A percentile compares a stretch with the other conserved stretches of the same genome.
These are phyloP conservation scores for Trichosanthes cucumerina DNA, from an alignment of 306 rosid species.

Conservation along the genomic window DNA sequence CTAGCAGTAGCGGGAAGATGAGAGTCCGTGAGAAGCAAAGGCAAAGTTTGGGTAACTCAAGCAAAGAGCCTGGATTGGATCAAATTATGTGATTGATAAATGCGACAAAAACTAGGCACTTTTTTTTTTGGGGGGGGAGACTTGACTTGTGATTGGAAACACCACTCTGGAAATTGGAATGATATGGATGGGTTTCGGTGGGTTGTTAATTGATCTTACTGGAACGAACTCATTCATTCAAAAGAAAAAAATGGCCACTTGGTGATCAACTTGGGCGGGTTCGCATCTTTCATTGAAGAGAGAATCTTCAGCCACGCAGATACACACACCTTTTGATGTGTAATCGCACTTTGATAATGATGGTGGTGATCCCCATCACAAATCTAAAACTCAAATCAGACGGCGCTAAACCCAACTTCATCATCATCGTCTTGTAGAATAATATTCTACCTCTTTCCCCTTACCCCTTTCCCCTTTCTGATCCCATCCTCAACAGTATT, in stretches of 20 bases:
- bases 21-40: neutral
- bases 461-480: conserved; percentile 34
- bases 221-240: too few relatives aligned
- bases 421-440: conserved; percentile 20
- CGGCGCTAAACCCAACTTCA: conserved; percentile 25
- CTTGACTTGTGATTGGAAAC: neutral
- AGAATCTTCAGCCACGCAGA: neutral
- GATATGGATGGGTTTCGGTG: too few relatives aligned
- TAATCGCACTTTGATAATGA: conserved; percentile 59
- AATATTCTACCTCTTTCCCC: conserved; percentile 22
- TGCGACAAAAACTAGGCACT: too few relatives aligned
- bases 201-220: neutral
- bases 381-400: too few relatives aligned
- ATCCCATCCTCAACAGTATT: conserved; percentile 25
- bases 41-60: neutral
- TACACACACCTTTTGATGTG: conserved; percentile 43
- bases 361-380: conserved; percentile 12
- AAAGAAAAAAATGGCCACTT: neutral
- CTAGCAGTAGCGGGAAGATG: neutral
- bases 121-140: neutral
- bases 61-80: neutral
- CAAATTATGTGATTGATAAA: too few relatives aligned
- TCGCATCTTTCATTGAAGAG: neutral
- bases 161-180: neutral
- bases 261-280: neutral